Conservation (phyloP, 176 grass and related monocot genomes). For the Oryza coarctata region DNA sequence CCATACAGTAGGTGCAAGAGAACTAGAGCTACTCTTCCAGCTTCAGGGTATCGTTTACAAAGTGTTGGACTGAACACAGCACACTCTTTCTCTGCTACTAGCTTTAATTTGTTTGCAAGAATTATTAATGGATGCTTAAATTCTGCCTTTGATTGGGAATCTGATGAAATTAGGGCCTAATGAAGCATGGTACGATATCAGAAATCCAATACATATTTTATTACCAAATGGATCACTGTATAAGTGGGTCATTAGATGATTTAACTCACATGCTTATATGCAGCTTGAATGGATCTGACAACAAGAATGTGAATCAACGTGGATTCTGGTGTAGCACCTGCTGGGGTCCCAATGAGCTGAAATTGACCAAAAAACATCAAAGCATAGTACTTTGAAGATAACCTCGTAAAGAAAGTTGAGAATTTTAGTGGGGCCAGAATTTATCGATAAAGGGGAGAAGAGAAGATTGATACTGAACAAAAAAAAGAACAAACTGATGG, state of each 20-base stretch:
- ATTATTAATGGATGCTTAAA: slow-evolving; percentile 59
- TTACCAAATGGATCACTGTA: slow-evolving; percentile 6
- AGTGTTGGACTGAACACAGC: slow-evolving; percentile 61
- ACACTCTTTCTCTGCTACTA: slow-evolving; percentile 70
- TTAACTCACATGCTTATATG: slow-evolving; percentile 64
- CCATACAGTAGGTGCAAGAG: slow-evolving; percentile 74
- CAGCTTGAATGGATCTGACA: slow-evolving; percentile 74
- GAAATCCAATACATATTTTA: background rate
- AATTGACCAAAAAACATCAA: slow-evolving; percentile 34
- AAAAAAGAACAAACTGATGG: background rate
- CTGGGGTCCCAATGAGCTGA: slow-evolving; percentile 50
- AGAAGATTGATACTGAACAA: slow-evolving; percentile 18
- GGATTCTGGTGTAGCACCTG: slow-evolving; percentile 41
- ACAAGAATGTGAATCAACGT: slow-evolving; percentile 63
- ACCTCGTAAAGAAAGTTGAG: slow-evolving; percentile 12
- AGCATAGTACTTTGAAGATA: slow-evolving; percentile 5
- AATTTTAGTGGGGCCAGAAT: background rate
- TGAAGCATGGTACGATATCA: slow-evolving; percentile 31
- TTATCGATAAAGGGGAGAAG: background rate
- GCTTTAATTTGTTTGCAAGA: slow-evolving; percentile 65
- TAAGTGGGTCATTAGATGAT: slow-evolving; percentile 4
- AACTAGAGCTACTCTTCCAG: slow-evolving; percentile 58
- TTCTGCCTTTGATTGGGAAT: slow-evolving; percentile 49
- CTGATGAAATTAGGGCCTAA: slow-evolving; percentile 49
- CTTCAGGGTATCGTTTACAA: slow-evolving; percentile 62